Evolutionary conservation across 75 land plant species (phyloP).

Genomic region (Selaginella tamariscina): DNA sequence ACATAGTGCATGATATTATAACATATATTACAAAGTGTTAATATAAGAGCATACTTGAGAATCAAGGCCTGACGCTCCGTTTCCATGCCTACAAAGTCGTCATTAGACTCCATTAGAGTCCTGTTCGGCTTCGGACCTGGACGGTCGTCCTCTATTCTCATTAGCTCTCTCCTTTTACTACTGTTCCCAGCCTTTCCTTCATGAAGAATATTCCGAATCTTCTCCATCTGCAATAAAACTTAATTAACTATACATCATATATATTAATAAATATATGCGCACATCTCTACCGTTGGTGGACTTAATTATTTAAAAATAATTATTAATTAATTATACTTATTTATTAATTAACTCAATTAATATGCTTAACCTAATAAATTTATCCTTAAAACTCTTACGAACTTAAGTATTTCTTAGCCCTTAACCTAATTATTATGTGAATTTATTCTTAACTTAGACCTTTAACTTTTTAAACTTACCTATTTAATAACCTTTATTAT

Average conservation of each 20-base stretch:
- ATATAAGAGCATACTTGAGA: constrained; percentile 30
- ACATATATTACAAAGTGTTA: constrained; percentile 7
- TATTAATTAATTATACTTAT: constrained; percentile 9
- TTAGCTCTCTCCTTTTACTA: constrained; percentile 32
- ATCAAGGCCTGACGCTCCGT: constrained; percentile 47
- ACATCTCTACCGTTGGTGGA: background rate
- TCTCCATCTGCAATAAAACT: constrained; percentile 18
- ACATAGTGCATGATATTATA: background rate
- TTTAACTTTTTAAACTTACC: too few relatives aligned
- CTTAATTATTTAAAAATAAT: constrained; percentile 1
- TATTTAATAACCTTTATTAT: too few relatives aligned
- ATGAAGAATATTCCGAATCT: constrained; percentile 29
- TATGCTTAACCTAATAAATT: too few relatives aligned
- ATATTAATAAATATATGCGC: constrained; percentile 13
- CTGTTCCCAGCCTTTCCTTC: constrained; percentile 14
- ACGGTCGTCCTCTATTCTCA: constrained; percentile 33
- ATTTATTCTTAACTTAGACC: too few relatives aligned
- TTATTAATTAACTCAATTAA: too few relatives aligned
- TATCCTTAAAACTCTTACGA: too few relatives aligned
- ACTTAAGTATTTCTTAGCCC: too few relatives aligned
- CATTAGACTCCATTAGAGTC: constrained; percentile 19
- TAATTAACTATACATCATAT: background rate
- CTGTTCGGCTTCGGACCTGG: constrained; percentile 17
- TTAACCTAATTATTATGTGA: too few relatives aligned
- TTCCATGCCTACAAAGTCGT: constrained; percentile 39